Base-by-base conservation (phyloP, 768 basidiomycete species). In the Tylopilus vinaceipallidus region DNA sequence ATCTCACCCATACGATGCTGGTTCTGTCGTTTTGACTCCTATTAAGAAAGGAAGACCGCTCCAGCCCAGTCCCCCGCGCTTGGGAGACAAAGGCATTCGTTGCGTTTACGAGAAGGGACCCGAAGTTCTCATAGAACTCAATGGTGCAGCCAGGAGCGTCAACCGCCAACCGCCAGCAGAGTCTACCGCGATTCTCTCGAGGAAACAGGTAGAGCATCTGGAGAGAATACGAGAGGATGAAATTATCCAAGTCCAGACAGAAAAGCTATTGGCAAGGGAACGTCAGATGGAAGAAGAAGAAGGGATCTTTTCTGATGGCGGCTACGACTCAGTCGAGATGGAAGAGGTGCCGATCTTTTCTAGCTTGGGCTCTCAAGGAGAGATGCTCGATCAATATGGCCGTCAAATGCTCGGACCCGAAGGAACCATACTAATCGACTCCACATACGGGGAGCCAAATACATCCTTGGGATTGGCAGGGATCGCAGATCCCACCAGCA, bases 21-120 rank as follows among this genome's bases (percentile, higher is more conserved):
- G 67, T 6, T 68, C 67, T 13, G 68, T 68, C 2, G 40, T 67
- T 44, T 45, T 2, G 12, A 70, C 68, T 0, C 67, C 68, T 1
- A 36, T 64, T 16, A 69, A 69, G 57, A 65, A 51, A 27, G 39
- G 49, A 13, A 59, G 20, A 32, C 65, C 63, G 1, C 65, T 69
- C 29, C 60, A 60, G 26, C 58, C 35, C n/a, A 66, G 62, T 30
- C 66, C 68, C 5, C 32, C 43, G 5, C 64, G 62, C n/a, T 60
- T 68, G 8, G 68, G 68, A 1, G 63, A 63, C 50, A 60, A 55
- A 14, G 66, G 60, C 2, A 12, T 68, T n/a, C 52, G 59, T 1
- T 60, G 58, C 36, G 29, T 60, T 17, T 63, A 60, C 29, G 47
- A 58, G 6, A 48, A 56, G 6, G 52, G 42, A 0, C n/a, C n/a